Evolutionary conservation across 1,284 basidiomycete species (phyloP).

Genomic region (Rhodofomes roseus): DNA sequence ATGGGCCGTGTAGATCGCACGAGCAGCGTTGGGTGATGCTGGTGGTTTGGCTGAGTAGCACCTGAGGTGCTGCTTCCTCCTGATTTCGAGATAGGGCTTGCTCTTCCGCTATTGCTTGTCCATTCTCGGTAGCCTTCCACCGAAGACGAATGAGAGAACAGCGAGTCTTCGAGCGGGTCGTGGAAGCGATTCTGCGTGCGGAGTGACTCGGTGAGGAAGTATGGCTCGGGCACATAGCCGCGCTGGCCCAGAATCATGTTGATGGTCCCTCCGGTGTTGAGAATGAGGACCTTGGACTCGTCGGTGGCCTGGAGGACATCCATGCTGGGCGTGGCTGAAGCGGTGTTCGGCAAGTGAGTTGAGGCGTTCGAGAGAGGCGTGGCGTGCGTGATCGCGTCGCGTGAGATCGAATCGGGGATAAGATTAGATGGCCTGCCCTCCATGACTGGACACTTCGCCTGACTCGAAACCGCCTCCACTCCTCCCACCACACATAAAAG

Average conservation of each 20-base stretch:
- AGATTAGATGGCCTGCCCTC: constrained; percentile 5
- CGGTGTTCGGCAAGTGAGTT: background rate
- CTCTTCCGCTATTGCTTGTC: constrained; percentile 34
- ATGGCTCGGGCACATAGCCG: constrained; percentile 86
- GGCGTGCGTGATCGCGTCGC: background rate
- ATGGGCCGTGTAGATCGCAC: constrained; percentile 76
- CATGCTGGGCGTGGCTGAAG: constrained; percentile 30
- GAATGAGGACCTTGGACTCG: constrained; percentile 77
- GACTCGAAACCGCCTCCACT: constrained; percentile 5
- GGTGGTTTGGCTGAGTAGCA: constrained; percentile 16
- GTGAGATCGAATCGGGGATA: constrained; percentile 6
- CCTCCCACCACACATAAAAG: constrained; percentile 6
- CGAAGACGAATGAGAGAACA: constrained; percentile 70
- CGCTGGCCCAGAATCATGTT: constrained; percentile 80
- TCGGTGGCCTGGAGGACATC: constrained; percentile 47
- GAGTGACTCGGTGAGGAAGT: constrained; percentile 81
- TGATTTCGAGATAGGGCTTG: constrained; percentile 21
- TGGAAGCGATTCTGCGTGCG: constrained; percentile 81
- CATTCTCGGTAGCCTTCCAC: constrained; percentile 74
- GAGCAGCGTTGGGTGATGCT: constrained; percentile 47
- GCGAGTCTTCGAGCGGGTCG: constrained; percentile 77
- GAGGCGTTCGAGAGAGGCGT: background rate
- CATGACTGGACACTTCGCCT: background rate
- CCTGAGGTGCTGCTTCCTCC: constrained; percentile 17
- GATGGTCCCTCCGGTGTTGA: constrained; percentile 85